Evolutionary conservation across 2,329 filamentous ascomycete species (phyloP).

Genomic region (Plectosphaerella sp.): DNA sequence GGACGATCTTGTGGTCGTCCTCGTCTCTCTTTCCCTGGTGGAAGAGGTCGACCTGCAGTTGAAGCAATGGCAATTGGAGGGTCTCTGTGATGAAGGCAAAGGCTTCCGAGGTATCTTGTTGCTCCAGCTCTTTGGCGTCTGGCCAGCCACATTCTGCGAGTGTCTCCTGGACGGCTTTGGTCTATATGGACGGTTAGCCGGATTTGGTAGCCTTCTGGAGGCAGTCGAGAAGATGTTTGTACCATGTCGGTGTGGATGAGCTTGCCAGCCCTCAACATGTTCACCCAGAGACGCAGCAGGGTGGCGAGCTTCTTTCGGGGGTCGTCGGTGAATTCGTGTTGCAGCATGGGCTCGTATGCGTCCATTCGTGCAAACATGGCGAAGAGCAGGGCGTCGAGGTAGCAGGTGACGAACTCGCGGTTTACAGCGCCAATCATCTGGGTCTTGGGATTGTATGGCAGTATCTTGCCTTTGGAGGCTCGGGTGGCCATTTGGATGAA

Average conservation of each 20-base stretch:
- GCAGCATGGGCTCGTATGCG: conserved; percentile 90
- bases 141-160: conserved; percentile 84
- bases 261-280: conserved; percentile 79
- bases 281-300: conserved; percentile 85
- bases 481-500: conserved; percentile 75
- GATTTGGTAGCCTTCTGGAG: neutral
- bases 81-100: conserved; percentile 93
- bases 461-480: conserved; percentile 74
- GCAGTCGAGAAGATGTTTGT: conserved; percentile 20
- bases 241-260: conserved; percentile 84
- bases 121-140: conserved; percentile 70
- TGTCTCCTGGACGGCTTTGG: conserved; percentile 75
- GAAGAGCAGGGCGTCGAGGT: conserved; percentile 85
- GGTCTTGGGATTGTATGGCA: conserved; percentile 66
- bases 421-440: conserved; percentile 84
- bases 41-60: conserved; percentile 90
- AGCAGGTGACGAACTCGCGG: conserved; percentile 84
- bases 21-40: conserved; percentile 81
- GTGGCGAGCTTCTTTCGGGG: conserved; percentile 68
- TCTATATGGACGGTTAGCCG: conserved; percentile 45
- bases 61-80: conserved; percentile 80
- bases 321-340: conserved; percentile 71
- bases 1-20: conserved; percentile 92
- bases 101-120: conserved; percentile 94
- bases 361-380: conserved; percentile 91